A percentile compares a stretch with the other conserved stretches of the same genome.
Evolutionary conservation across 1,139 yeast genomes (phyloP).

Genomic region (Lizanozyma gosingica): DNA sequence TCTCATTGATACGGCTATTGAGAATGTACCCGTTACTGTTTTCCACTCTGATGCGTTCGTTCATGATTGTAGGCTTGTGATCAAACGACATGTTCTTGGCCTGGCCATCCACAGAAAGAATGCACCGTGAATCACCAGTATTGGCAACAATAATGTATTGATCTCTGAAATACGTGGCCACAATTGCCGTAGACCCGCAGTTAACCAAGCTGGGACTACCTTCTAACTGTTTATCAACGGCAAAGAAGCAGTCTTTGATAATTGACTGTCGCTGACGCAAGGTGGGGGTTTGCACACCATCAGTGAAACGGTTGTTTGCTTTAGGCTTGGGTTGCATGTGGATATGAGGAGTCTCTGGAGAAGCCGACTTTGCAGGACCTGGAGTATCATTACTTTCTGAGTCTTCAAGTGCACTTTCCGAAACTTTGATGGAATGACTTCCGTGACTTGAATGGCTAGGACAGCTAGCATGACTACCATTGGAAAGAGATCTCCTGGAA

Average conservation of each 20-base stretch:
- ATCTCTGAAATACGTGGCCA: constrained; percentile 36
- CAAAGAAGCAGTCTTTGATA: constrained; percentile 47
- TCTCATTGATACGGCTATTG: constrained; percentile 63
- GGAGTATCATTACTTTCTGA: constrained; percentile 9
- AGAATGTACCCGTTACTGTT: constrained; percentile 67
- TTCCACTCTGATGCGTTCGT: constrained; percentile 67
- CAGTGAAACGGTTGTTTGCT: constrained; percentile 1
- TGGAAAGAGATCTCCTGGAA: too few species aligned
- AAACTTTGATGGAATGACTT: too few species aligned
- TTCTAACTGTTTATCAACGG: constrained; percentile 47
- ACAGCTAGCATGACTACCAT: too few species aligned
- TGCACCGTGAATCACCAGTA: constrained; percentile 68
- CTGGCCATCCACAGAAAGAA: constrained; percentile 37
- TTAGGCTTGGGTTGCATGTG: background rate
- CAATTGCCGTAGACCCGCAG: constrained; percentile 65
- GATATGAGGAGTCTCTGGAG: constrained; percentile 2
- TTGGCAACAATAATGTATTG: constrained; percentile 50
- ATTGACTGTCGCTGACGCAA: constrained; percentile 17
- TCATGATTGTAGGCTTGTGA: constrained; percentile 68
- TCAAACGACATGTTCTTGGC: constrained; percentile 63
- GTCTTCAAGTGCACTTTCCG: too few species aligned
- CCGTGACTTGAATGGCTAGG: too few species aligned
- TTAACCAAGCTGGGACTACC: constrained; percentile 30
- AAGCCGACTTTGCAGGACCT: constrained; percentile 18
- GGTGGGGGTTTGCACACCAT: constrained; percentile 6